Conservation (phyloP, 1,284 basidiomycete genomes). For the Apiotrichum domesticum region DNA sequence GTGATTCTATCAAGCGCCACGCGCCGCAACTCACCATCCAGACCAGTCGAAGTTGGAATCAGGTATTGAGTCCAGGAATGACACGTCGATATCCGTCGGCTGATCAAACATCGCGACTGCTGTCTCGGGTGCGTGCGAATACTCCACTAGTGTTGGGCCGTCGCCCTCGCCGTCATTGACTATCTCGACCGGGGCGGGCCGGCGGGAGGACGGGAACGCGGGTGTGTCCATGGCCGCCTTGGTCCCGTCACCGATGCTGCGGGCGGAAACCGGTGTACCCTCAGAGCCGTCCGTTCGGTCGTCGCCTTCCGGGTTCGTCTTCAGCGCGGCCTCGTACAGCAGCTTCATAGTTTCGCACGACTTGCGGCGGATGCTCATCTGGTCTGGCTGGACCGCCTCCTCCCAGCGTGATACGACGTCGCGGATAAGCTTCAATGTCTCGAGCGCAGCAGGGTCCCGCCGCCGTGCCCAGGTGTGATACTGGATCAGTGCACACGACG, state of each 20-base stretch:
- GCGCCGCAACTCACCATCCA: constrained; percentile 20
- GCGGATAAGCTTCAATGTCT: constrained; percentile 67
- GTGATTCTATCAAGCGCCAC: background rate
- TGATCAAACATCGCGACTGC: constrained; percentile 8
- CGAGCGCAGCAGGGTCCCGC: constrained; percentile 65
- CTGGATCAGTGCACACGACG: constrained; percentile 76
- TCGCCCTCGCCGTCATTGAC: constrained; percentile 5
- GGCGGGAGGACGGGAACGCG: constrained; percentile 12
- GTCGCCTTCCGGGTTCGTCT: constrained; percentile 49
- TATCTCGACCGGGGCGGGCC: background rate
- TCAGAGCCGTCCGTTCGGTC: constrained; percentile 29
- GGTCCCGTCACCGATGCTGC: constrained; percentile 17
- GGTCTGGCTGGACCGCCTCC: constrained; percentile 56
- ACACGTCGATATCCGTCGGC: constrained; percentile 52
- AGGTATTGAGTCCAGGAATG: constrained; percentile 70
- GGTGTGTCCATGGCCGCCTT: background rate
- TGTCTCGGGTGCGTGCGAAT: constrained; percentile 5
- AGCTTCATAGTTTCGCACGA: constrained; percentile 74
- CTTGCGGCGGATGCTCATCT: constrained; percentile 86
- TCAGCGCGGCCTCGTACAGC: constrained; percentile 82
- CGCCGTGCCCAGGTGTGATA: constrained; percentile 63
- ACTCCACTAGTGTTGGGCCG: constrained; percentile 9
- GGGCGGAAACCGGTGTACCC: constrained; percentile 55
- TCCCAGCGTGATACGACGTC: constrained; percentile 82
- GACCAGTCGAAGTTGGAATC: constrained; percentile 81